A percentile compares a stretch with the other conserved stretches of the same genome.
Evolutionary conservation across 73 alveolate genomes (phyloP).

Genomic region (Paramecium primaurelia): DNA sequence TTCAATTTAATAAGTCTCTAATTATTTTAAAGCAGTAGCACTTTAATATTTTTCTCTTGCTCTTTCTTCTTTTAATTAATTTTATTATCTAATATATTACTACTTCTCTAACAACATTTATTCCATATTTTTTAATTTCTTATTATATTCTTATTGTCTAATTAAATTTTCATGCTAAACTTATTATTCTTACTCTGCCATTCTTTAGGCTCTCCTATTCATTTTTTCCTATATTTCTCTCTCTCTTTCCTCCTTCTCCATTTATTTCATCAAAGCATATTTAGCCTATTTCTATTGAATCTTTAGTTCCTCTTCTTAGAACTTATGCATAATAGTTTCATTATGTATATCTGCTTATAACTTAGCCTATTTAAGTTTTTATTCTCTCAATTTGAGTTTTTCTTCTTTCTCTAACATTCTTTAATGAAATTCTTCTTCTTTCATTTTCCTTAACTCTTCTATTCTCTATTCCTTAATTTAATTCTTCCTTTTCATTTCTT

Average conservation of each 20-base stretch:
- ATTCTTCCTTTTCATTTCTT: slow-evolving; percentile 32
- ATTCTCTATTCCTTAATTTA: not conserved
- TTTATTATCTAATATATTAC: not conserved
- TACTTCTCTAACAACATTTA: not conserved
- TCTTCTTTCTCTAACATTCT: slow-evolving; percentile 10
- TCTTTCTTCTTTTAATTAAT: slow-evolving; percentile 4
- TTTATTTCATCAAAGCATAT: not conserved
- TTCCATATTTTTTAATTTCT: not conserved
- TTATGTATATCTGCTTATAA: not conserved
- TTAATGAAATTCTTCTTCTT: not conserved
- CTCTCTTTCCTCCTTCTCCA: not conserved
- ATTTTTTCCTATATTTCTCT: not conserved
- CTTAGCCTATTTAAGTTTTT: not conserved
- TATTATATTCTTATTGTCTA: not conserved
- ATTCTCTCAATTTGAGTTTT: not conserved
- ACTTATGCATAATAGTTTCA: not conserved
- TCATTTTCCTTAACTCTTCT: not conserved
- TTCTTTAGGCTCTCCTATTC: not conserved
- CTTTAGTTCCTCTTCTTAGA: slow-evolving; percentile 13
- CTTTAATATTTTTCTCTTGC: not conserved
- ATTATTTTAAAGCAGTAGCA: not conserved
- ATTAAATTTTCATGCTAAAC: not conserved
- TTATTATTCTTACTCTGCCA: not conserved
- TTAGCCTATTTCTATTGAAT: not conserved
- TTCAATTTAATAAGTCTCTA: not conserved